These are phyloP conservation scores for Fusarium chaquense DNA, from an alignment of 2,329 filamentous ascomycete genomes.

Conservation along the genomic window DNA sequence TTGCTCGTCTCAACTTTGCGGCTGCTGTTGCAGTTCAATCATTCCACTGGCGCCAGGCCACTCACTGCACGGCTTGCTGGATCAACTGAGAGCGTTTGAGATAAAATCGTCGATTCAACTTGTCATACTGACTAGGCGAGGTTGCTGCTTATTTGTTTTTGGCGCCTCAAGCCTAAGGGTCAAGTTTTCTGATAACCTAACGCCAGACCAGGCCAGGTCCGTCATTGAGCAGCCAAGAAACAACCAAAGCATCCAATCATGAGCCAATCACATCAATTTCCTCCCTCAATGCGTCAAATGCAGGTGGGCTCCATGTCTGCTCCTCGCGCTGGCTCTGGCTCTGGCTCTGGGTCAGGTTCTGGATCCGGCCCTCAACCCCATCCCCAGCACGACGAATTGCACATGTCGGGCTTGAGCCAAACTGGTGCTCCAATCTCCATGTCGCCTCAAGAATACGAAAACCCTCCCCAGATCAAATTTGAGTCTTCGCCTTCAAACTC, in stretches of 20 bases:
- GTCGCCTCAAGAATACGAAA: conserved; percentile 65
- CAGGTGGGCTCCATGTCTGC: conserved; percentile 43
- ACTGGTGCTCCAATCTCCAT: conserved; percentile 46
- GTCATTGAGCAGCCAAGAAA: conserved; percentile 26
- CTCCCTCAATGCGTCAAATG: conserved; percentile 48
- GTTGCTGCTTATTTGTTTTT: background rate
- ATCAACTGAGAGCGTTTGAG: background rate
- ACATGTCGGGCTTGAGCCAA: conserved; percentile 63
- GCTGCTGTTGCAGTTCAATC: conserved; percentile 9
- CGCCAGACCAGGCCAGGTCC: conserved; percentile 23
- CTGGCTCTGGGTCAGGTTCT: conserved; percentile 32
- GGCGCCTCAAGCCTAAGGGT: background rate
- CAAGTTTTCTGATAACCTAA: conserved; percentile 6
- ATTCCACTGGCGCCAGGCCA: conserved; percentile 24
- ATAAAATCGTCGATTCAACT: background rate
- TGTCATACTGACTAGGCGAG: background rate
- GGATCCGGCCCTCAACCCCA: conserved; percentile 41
- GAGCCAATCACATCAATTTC: conserved; percentile 58
- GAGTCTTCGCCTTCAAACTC: conserved; percentile 58
- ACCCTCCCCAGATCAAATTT: conserved; percentile 65
- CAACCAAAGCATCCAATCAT: conserved; percentile 45
- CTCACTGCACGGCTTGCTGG: conserved; percentile 24
- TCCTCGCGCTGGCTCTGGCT: conserved; percentile 22
- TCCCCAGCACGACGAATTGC: conserved; percentile 64
- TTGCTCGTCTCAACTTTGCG: conserved; percentile 14